A percentile compares a stretch with the other conserved stretches of the same genome.
Conservation (phyloP, 805 yeast species). For the Candida silvicultrix region DNA sequence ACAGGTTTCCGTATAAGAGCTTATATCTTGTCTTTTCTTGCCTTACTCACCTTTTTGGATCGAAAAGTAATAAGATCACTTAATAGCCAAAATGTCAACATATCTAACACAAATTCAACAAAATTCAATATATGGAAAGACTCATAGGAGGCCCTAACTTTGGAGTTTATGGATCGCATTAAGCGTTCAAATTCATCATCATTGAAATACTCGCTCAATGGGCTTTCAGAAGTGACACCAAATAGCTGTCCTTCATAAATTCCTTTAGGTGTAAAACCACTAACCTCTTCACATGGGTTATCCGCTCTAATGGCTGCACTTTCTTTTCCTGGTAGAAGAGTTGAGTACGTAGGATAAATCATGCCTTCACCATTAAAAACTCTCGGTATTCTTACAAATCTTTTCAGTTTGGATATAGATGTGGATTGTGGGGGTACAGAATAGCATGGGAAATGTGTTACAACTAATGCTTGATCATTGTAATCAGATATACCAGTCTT, state of each 20-base stretch:
- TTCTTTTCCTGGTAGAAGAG: constrained; percentile 50
- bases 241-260: constrained; percentile 34
- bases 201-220: constrained; percentile 33
- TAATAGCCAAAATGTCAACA: constrained; percentile 35
- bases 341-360: constrained; percentile 49
- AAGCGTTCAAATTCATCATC: constrained; percentile 35
- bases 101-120: constrained; percentile 30
- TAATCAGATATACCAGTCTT: constrained; percentile 18
- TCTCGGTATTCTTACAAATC: constrained; percentile 66
- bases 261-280: constrained; percentile 32
- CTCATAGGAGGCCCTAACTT: constrained; percentile 32
- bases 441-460: constrained; percentile 65
- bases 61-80: constrained; percentile 30
- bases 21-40: too few species aligned
- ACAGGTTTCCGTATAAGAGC: too few species aligned
- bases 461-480: constrained; percentile 33
- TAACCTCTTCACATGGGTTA: constrained; percentile 3
- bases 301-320: constrained; percentile 45
- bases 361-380: constrained; percentile 29
- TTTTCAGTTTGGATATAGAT: constrained; percentile 27
- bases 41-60: constrained; percentile 12
- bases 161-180: constrained; percentile 37
- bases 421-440: constrained; percentile 30
- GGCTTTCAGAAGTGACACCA: constrained; percentile 50
- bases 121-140: constrained; percentile 34